Evolutionary conservation across 164 flowering plant genomes (phyloP).

Genomic region (Saururus chinensis): DNA sequence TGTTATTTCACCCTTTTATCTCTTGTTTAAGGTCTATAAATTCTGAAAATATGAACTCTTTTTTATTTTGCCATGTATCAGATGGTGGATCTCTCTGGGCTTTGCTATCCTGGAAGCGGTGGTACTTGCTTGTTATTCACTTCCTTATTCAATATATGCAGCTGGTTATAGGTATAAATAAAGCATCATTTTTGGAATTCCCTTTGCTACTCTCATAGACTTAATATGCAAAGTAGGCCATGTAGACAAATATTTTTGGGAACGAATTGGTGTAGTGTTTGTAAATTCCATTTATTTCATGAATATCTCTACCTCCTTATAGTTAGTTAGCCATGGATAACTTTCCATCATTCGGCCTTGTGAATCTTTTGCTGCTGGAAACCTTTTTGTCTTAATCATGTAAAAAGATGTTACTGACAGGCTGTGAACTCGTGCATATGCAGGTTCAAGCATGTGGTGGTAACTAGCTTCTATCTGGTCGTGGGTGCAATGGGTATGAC

Average conservation of each 20-base stretch:
- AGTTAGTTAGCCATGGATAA: not conserved
- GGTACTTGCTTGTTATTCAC: constrained; percentile 63
- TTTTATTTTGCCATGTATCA: constrained; percentile 20
- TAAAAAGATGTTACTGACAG: not conserved
- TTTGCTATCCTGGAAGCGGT: constrained; percentile 76
- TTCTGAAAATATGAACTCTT: not conserved
- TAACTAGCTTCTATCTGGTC: constrained; percentile 59
- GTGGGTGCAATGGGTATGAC: constrained; percentile 89
- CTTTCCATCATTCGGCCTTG: not conserved
- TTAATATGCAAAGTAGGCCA: not conserved
- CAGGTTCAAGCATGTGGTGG: constrained; percentile 87
- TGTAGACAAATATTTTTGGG: no score
- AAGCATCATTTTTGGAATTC: not conserved
- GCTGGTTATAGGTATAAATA: constrained; percentile 50
- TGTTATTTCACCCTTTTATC: not conserved
- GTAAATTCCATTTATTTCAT: no score
- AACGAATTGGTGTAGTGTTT: no score
- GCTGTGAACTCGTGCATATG: constrained; percentile 2
- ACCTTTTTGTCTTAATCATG: not conserved
- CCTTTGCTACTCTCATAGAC: not conserved
- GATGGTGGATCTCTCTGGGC: constrained; percentile 97
- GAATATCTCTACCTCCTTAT: not conserved
- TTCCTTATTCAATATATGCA: constrained; percentile 79
- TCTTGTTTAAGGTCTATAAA: no score
- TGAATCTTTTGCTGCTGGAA: not conserved